phyloP scores from a whole-genome alignment of 352 stramenopile species.

The Phytophthora pini region DNA sequence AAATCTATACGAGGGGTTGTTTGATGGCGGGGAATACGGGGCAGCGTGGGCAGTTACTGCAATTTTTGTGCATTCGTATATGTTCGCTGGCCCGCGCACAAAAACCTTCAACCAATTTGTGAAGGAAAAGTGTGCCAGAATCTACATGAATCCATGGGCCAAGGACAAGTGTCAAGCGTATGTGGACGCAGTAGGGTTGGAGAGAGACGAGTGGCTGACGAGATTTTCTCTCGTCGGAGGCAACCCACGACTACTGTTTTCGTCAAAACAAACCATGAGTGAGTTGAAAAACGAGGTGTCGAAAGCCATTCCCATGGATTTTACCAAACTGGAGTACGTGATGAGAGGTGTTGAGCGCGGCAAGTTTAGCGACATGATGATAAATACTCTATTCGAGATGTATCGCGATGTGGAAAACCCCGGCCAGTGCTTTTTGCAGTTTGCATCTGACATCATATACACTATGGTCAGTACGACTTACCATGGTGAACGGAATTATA shows the following conservation, averaged over 20 bases:
- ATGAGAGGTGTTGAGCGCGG: neutral
- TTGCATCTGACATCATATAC: too few species aligned
- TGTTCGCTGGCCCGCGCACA: neutral
- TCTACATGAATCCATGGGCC: constrained; percentile 43
- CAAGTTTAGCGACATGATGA: neutral
- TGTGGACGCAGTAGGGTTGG: constrained; percentile 13
- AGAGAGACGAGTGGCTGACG: constrained; percentile 25
- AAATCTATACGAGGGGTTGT: constrained; percentile 19
- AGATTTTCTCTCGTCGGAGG: constrained; percentile 34
- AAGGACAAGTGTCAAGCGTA: constrained; percentile 28
- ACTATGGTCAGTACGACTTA: too few species aligned
- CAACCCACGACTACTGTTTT: constrained; percentile 38
- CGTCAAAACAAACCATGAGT: neutral
- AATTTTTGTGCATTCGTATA: too few species aligned
- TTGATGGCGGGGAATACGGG: too few species aligned
- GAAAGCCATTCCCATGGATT: constrained; percentile 2
- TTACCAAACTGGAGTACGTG: constrained; percentile 4
- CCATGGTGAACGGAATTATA: too few species aligned
- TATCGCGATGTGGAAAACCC: neutral
- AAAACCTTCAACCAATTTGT: constrained; percentile 33
- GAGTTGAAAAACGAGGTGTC: neutral
- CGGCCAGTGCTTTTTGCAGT: too few species aligned
- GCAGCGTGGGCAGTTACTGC: too few species aligned
- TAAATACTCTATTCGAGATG: constrained; percentile 13
- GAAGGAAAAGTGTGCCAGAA: constrained; percentile 28